A percentile compares a stretch with the other conserved stretches of the same genome.
Conservation (phyloP, 768 basidiomycete species). For the Tulasnella sp. region DNA sequence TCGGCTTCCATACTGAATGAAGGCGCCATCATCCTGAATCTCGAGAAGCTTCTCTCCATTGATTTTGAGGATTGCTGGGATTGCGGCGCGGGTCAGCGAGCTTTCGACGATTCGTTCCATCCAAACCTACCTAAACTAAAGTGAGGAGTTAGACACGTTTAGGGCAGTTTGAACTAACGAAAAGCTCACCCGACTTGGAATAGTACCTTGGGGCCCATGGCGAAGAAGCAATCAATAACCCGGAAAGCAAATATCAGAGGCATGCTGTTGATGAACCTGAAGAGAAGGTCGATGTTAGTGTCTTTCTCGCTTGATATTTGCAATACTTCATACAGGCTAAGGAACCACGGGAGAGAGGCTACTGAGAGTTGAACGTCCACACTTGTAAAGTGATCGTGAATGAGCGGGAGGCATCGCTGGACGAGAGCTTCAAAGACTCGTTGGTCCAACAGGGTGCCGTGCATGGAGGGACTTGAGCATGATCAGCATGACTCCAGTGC, state of each 20-base stretch:
- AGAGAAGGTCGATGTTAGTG: background rate
- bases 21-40: slow-evolving; percentile 94
- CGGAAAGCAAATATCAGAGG: slow-evolving; percentile 97
- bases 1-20: slow-evolving; percentile 68
- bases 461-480: slow-evolving; percentile 81
- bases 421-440: slow-evolving; percentile 96
- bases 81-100: background rate
- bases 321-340: slow-evolving; percentile 72
- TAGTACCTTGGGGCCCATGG: slow-evolving; percentile 97
- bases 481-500: slow-evolving; percentile 1
- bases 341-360: slow-evolving; percentile 95
- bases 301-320: slow-evolving; percentile 32
- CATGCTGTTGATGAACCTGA: slow-evolving; percentile 86
- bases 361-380: slow-evolving; percentile 97
- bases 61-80: slow-evolving; percentile 88
- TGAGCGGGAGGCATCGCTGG: slow-evolving; percentile 80
- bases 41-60: slow-evolving; percentile 89
- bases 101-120: background rate
- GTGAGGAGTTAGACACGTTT: slow-evolving; percentile 47
- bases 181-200: slow-evolving; percentile 91
- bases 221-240: slow-evolving; percentile 96
- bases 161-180: background rate
- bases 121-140: slow-evolving; percentile 22
- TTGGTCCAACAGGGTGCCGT: slow-evolving; percentile 97
- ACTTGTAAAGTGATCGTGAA: slow-evolving; percentile 84